Base-by-base conservation (phyloP, 345 rosid genomes). In the Lumnitzera racemosa region DNA sequence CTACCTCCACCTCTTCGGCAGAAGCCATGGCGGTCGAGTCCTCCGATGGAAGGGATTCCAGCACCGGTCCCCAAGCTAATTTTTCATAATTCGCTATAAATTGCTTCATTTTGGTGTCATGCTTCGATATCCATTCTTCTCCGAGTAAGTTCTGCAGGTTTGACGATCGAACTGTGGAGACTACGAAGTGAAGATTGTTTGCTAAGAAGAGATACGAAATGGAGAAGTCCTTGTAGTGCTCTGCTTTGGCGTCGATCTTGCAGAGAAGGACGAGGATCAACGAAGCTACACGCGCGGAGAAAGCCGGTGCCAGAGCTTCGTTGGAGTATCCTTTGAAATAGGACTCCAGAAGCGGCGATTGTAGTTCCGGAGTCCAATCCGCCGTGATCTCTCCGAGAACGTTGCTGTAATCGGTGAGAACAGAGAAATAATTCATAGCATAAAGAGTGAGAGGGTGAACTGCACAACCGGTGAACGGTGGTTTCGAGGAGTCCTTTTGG, bases 121-220 rank as follows among this genome's bases (percentile, higher is more conserved):
- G 81, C 60, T 65, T 77, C 1, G 29, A 43, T 53, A 84, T 56
- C 95, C 96, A 87, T 0, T 78, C 88, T 14, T 80, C 82, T 9
- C 96, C 96, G 43, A 83, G 82, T 15, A 86, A 55, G 15, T 58
- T 57, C 56, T 48, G 62, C 2, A 84, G 74, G 59, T 78, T 74
- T 31, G 96, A 81, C 15, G 83, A 65, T 11, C 78, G 78, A 61
- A 71, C 89, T 46, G 48, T 71, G 2, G 76, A 62, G 25, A 74
- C 64, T 12, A 84, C 76, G 72, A 83, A 78, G 20, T 81, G 91
- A 53, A 84, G 74, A 68, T 81, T 89, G 79, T 84, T 89, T 12
- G 89, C 85, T 23, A 89, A 63, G 82, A 83, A 89, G 65, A 89
- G 81, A 63, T 84, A 84, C 13, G 79, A 72, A 24, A 71, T 11